Percentiles rank a stretch among this genome's conserved stretches.
These are phyloP conservation scores for Helianthus annuus DNA, from an alignment of 129 eudicot genomes.

Conservation along the genomic window HanXRQr2.0-SUNRISE NC_035444.2:23169445-23169944, in stretches of 20 bases:
- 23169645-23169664: conserved; percentile 22
- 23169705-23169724: conserved; percentile 13
- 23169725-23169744: conserved; percentile 34
- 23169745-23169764: too few relatives aligned
- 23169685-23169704: conserved; percentile 35
- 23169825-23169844: conserved; percentile 33
- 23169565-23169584: conserved; percentile 10
- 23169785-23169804: too few relatives aligned
- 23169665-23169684: conserved; percentile 14
- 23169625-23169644: conserved; percentile 19
- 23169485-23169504: conserved; percentile 15
- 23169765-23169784: too few relatives aligned
- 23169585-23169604: conserved; percentile 16
- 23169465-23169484: conserved; percentile 10
- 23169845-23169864: not conserved
- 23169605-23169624: conserved; percentile 11
- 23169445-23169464: not conserved
- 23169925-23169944: not conserved
- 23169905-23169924: not conserved
- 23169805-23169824: conserved; percentile 41
- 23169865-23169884: conserved; percentile 12
- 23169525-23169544: conserved; percentile 18
- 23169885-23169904: conserved; percentile 8
- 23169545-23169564: conserved; percentile 13
- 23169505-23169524: conserved; percentile 31